phyloP scores from a whole-genome alignment of 768 basidiomycete species.

The Suillus luteus region DNA sequence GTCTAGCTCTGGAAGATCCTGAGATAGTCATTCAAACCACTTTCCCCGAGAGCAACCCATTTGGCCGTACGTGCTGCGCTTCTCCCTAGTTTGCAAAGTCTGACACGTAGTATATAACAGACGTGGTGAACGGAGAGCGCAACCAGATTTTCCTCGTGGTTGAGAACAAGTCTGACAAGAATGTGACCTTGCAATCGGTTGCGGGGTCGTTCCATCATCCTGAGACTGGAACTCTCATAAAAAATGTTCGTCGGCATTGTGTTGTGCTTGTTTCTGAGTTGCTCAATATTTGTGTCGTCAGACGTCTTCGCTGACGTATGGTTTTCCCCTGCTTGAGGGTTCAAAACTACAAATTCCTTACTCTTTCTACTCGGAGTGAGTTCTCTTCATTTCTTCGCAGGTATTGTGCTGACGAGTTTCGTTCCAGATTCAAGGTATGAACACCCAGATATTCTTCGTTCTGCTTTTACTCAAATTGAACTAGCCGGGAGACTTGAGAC shows the following conservation, averaged over 20 bases:
- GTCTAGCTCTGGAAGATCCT: constrained; percentile 42
- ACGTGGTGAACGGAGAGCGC: constrained; percentile 81
- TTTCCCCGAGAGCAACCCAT: constrained; percentile 73
- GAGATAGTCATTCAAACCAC: constrained; percentile 55
- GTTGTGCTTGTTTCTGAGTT: background rate
- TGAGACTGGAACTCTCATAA: constrained; percentile 61
- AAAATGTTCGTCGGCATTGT: constrained; percentile 57
- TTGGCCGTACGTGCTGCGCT: constrained; percentile 61
- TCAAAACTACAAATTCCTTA: constrained; percentile 69
- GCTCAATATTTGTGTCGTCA: constrained; percentile 28
- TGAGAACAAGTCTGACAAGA: constrained; percentile 75
- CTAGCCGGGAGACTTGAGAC: constrained; percentile 74
- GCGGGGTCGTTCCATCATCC: constrained; percentile 70
- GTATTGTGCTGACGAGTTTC: constrained; percentile 17
- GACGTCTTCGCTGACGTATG: constrained; percentile 61
- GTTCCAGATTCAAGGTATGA: constrained; percentile 60
- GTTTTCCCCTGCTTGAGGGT: constrained; percentile 52
- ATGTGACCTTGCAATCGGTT: constrained; percentile 66
- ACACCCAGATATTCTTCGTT: background rate
- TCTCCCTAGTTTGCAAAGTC: background rate
- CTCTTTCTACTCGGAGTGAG: constrained; percentile 81
- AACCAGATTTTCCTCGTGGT: constrained; percentile 65
- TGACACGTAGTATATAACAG: constrained; percentile 39
- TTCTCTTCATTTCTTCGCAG: constrained; percentile 16
- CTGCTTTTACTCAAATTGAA: constrained; percentile 12